A percentile compares a stretch with the other conserved stretches of the same genome.
These are phyloP conservation scores for Penicillium sp. DNA, from an alignment of 2,329 filamentous ascomycete genomes.

Conservation along the genomic window DNA sequence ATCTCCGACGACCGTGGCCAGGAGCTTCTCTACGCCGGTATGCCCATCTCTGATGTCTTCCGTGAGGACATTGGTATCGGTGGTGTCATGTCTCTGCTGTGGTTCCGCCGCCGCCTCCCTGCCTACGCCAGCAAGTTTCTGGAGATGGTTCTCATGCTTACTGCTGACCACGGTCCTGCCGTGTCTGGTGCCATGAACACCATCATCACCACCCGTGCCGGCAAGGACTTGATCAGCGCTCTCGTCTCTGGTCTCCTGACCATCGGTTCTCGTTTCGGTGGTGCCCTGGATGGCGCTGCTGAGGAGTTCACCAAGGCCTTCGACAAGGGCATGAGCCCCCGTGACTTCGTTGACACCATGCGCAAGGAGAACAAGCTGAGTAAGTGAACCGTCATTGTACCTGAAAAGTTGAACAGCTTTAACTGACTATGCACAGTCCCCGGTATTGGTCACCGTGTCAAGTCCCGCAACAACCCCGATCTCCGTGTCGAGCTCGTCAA, in stretches of 20 bases:
- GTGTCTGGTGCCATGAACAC: slow-evolving; percentile 99
- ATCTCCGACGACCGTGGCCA: slow-evolving; percentile 99
- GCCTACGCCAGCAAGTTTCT: slow-evolving; percentile 96
- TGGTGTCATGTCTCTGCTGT: slow-evolving; percentile 98
- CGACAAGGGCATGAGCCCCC: slow-evolving; percentile 93
- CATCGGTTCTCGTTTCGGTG: slow-evolving; percentile 95
- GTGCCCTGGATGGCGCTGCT: slow-evolving; percentile 91
- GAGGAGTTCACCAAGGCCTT: slow-evolving; percentile 98
- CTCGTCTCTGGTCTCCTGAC: slow-evolving; percentile 94
- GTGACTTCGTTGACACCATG: slow-evolving; percentile 98
- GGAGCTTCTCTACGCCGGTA: slow-evolving; percentile 95
- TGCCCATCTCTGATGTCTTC: slow-evolving; percentile 99
- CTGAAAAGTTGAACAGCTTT: too few relatives aligned
- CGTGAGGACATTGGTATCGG: slow-evolving; percentile 97
- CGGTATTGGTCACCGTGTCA: slow-evolving; percentile 97
- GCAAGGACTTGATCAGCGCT: slow-evolving; percentile 94
- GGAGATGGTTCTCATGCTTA: slow-evolving; percentile 99
- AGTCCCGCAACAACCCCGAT: slow-evolving; percentile 99
- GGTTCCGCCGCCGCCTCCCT: slow-evolving; percentile 97
- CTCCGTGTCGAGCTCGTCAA: slow-evolving; percentile 98
- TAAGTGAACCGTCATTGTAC: too few relatives aligned
- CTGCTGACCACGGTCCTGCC: slow-evolving; percentile 95
- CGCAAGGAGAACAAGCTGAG: slow-evolving; percentile 99
- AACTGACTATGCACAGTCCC: too few relatives aligned
- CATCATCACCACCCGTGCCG: slow-evolving; percentile 97